These are phyloP conservation scores for Aspergillus ochraceus DNA, from an alignment of 2,329 filamentous ascomycete species.

Conservation along the genomic window DNA sequence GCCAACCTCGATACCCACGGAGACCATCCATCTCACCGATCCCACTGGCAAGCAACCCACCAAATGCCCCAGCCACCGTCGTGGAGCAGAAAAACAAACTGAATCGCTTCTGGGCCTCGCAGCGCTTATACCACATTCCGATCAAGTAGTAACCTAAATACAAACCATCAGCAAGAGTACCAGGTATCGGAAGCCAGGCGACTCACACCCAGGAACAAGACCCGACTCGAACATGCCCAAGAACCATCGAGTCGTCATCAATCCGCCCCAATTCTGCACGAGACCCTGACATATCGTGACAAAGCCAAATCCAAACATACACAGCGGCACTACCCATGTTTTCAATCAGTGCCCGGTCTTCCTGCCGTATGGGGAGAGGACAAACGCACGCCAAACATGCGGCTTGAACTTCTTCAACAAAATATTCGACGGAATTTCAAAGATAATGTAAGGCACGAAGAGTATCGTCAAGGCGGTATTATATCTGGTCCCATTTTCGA, in stretches of 20 bases:
- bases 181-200: constrained; percentile 11
- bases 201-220: constrained; percentile 66
- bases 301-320: constrained; percentile 83
- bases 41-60: constrained; percentile 60
- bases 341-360: not conserved
- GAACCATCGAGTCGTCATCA: constrained; percentile 81
- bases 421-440: constrained; percentile 68
- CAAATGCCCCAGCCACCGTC: constrained; percentile 62
- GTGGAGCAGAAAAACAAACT: constrained; percentile 87
- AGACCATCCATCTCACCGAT: constrained; percentile 59
- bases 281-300: constrained; percentile 75
- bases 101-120: constrained; percentile 87
- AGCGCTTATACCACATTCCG: constrained; percentile 79
- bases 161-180: not conserved
- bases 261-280: constrained; percentile 72
- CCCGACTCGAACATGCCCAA: constrained; percentile 72
- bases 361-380: not conserved
- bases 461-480: constrained; percentile 78
- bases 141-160: constrained; percentile 58
- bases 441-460: constrained; percentile 73
- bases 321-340: constrained; percentile 58
- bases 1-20: constrained; percentile 58
- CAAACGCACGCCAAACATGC: constrained; percentile 60
- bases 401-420: constrained; percentile 68
- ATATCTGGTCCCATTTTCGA: constrained; percentile 58